A percentile compares a stretch with the other conserved stretches of the same genome.
phyloP scores from a whole-genome alignment of 768 basidiomycete genomes.

The Rhizopogon roseolus region DNA sequence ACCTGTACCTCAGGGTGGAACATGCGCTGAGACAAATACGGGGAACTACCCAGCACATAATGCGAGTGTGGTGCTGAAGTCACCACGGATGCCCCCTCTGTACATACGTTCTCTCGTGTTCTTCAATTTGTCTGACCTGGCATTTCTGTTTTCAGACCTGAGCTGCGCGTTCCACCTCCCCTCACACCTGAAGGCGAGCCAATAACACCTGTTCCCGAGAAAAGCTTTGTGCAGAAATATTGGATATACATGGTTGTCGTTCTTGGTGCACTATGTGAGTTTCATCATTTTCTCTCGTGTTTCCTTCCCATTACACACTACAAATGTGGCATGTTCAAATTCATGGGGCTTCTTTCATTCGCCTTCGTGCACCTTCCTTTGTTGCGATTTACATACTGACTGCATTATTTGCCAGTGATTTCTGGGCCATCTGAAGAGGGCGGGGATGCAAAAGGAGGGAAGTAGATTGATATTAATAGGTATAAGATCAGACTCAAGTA shows the following conservation, averaged over 20 bases:
- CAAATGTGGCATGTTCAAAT: neutral
- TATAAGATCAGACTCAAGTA: neutral
- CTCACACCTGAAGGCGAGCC: conserved; percentile 63
- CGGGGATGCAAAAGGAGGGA: conserved; percentile 18
- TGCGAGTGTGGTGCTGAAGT: conserved; percentile 52
- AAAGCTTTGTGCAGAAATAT: conserved; percentile 83
- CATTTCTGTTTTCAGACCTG: conserved; percentile 44
- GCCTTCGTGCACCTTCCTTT: neutral
- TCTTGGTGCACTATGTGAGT: conserved; percentile 56
- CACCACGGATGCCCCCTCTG: conserved; percentile 52
- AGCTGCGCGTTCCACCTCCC: conserved; percentile 62
- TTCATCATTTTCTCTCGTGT: neutral
- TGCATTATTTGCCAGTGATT: conserved; percentile 14
- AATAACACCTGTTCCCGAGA: conserved; percentile 57
- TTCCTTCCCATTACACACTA: neutral
- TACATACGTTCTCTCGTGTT: conserved; percentile 27
- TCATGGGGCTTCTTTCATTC: neutral
- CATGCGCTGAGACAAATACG: conserved; percentile 42
- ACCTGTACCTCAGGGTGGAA: conserved; percentile 63
- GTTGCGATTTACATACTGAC: neutral
- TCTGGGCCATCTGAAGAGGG: conserved; percentile 26
- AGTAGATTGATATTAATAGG: conserved; percentile 5
- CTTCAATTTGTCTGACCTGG: neutral
- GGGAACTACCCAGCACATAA: conserved; percentile 27
- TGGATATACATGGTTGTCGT: conserved; percentile 77